These are phyloP conservation scores for Boletellus dicymbophilus DNA, from an alignment of 1,284 basidiomycete species.

Conservation along the genomic window DNA sequence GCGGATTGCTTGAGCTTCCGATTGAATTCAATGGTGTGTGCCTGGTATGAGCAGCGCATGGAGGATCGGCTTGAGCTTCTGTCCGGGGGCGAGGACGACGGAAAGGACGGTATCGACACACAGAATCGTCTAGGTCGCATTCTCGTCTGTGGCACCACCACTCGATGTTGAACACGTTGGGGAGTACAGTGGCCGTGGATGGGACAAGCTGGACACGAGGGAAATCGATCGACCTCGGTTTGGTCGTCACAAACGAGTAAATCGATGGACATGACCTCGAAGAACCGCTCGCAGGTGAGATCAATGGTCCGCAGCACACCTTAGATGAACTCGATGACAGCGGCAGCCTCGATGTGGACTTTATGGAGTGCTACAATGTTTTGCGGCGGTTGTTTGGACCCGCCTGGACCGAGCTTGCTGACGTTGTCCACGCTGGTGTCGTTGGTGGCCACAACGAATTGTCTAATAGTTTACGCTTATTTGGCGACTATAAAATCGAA, in stretches of 20 bases:
- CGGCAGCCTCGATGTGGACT: too few species aligned
- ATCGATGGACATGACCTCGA: background rate
- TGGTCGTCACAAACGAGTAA: too few species aligned
- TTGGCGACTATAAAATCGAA: too few species aligned
- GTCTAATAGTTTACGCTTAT: too few species aligned
- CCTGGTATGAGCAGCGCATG: slow-evolving; percentile 89
- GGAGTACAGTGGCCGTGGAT: slow-evolving; percentile 74
- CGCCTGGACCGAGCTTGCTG: too few species aligned
- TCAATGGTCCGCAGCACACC: too few species aligned
- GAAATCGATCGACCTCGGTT: slow-evolving; percentile 73
- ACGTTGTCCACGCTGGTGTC: too few species aligned
- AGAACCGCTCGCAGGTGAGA: too few species aligned
- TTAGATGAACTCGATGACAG: too few species aligned
- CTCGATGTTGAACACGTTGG: slow-evolving; percentile 88
- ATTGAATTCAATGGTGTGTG: slow-evolving; percentile 83
- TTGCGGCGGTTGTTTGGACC: too few species aligned
- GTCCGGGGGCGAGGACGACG: background rate
- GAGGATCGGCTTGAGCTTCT: slow-evolving; percentile 88
- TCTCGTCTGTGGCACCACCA: slow-evolving; percentile 86
- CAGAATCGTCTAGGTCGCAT: slow-evolving; percentile 79
- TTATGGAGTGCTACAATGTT: too few species aligned
- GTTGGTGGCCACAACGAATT: too few species aligned
- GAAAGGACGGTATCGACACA: slow-evolving; percentile 31
- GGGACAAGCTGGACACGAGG: slow-evolving; percentile 75
- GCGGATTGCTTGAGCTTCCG: slow-evolving; percentile 76